Evolutionary conservation across 129 eudicot genomes (phyloP).

Genomic region (Arctium lappa): DNA sequence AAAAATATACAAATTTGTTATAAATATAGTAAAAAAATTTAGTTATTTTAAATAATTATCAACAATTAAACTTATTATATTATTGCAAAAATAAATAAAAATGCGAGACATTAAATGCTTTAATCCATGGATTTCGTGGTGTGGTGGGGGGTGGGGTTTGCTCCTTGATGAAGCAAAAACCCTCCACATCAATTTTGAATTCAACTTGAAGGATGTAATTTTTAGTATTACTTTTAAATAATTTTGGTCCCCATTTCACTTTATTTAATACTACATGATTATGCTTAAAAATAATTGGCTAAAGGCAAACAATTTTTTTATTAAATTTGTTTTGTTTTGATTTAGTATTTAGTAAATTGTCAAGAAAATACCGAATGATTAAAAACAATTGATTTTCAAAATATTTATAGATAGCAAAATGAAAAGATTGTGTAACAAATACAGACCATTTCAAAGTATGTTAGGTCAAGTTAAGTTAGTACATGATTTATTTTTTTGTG

Average conservation of each 20-base stretch:
- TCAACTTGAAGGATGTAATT: constrained; percentile 10
- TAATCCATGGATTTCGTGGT: constrained; percentile 8
- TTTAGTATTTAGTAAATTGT: too few species aligned
- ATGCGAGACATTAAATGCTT: constrained; percentile 1
- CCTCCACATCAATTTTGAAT: constrained; percentile 9
- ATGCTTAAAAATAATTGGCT: background rate
- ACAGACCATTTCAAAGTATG: too few species aligned
- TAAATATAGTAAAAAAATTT: too few species aligned
- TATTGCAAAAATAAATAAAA: background rate
- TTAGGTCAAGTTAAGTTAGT: too few species aligned
- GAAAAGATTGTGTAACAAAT: background rate
- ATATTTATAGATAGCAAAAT: background rate
- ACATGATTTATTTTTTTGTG: too few species aligned
- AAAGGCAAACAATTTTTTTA: background rate
- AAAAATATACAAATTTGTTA: background rate
- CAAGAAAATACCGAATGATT: too few species aligned
- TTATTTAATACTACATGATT: background rate
- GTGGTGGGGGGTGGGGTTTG: constrained; percentile 8
- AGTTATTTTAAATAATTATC: too few species aligned
- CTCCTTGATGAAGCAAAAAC: constrained; percentile 15
- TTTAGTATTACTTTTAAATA: constrained; percentile 4
- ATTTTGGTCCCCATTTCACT: constrained; percentile 13
- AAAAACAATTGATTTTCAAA: too few species aligned
- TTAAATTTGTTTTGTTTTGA: background rate
- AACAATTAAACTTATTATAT: too few species aligned